A percentile compares a stretch with the other conserved stretches of the same genome.
These are phyloP conservation scores for Fusarium verticillioides DNA, from an alignment of 2,329 filamentous ascomycete genomes.

Conservation along the genomic window DNA sequence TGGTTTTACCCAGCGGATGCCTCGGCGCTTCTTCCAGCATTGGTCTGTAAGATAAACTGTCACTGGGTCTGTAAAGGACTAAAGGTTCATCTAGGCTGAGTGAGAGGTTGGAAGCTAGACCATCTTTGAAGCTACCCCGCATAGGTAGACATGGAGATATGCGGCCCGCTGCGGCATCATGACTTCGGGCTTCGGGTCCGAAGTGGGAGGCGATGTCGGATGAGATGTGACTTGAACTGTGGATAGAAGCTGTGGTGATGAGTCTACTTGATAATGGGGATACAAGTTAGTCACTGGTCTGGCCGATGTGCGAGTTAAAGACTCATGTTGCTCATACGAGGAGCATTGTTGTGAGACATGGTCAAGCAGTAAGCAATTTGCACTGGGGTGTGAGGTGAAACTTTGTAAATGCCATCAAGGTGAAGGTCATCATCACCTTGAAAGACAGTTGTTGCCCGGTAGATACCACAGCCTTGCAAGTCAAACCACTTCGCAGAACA, in stretches of 20 bases:
- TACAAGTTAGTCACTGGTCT: neutral
- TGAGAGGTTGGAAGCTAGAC: conserved; percentile 13
- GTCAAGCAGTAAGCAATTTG: neutral
- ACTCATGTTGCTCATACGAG: neutral
- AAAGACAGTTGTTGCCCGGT: neutral
- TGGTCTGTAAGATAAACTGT: neutral
- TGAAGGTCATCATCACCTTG: accelerated
- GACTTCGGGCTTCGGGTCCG: conserved; percentile 9
- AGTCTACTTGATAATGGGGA: neutral
- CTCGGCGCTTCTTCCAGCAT: conserved; percentile 4
- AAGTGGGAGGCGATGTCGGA: conserved; percentile 8
- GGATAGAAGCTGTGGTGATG: neutral
- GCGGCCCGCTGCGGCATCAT: conserved; percentile 14
- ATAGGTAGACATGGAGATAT: neutral
- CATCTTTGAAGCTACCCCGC: conserved; percentile 22
- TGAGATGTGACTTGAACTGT: neutral
- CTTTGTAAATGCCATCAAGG: neutral
- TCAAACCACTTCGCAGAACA: neutral
- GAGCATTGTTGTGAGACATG: neutral
- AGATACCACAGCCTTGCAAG: neutral
- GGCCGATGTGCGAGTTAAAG: neutral
- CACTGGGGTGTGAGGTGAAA: neutral
- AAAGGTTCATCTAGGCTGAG: conserved; percentile 1
- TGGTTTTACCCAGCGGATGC: neutral
- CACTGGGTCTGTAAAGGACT: neutral